Percentiles rank a stretch among this genome's conserved stretches.
These are phyloP conservation scores for Ustilago shanxiensis DNA, from an alignment of 1,284 basidiomycete species.

Conservation along the genomic window DNA sequence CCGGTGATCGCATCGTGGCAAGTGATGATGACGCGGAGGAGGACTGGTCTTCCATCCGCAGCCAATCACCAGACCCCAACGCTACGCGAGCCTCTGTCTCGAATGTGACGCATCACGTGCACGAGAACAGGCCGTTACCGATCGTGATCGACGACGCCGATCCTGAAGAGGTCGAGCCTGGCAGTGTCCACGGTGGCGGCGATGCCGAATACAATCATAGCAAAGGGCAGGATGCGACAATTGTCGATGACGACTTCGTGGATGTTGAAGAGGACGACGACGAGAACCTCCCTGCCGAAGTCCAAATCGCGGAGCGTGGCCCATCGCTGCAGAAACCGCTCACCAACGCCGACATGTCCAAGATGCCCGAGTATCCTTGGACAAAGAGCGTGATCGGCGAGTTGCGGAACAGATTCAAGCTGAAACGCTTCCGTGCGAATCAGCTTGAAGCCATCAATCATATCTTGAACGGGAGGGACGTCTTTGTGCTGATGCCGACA, in stretches of 20 bases:
- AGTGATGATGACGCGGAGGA: conserved; percentile 6
- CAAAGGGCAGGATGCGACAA: background rate
- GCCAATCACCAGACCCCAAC: background rate
- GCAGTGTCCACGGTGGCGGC: background rate
- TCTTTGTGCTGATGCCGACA: conserved; percentile 96
- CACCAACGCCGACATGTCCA: background rate
- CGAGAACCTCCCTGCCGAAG: conserved; percentile 28
- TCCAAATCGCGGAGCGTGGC: conserved; percentile 25
- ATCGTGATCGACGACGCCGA: background rate
- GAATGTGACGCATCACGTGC: background rate
- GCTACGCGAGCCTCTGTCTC: background rate
- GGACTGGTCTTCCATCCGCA: background rate
- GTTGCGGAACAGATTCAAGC: conserved; percentile 78
- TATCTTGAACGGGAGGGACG: conserved; percentile 83
- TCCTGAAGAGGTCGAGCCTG: background rate
- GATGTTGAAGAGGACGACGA: conserved; percentile 22
- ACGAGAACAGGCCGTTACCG: background rate
- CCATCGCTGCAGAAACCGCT: conserved; percentile 36
- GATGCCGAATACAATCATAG: background rate
- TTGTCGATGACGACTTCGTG: conserved; percentile 20
- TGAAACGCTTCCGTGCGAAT: conserved; percentile 81
- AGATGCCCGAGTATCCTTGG: conserved; percentile 71
- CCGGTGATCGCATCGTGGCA: background rate
- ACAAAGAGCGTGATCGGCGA: conserved; percentile 76
- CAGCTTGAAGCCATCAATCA: conserved; percentile 89